Conservation (phyloP, 2,329 filamentous ascomycete genomes). For the Alternaria sp. region DNA sequence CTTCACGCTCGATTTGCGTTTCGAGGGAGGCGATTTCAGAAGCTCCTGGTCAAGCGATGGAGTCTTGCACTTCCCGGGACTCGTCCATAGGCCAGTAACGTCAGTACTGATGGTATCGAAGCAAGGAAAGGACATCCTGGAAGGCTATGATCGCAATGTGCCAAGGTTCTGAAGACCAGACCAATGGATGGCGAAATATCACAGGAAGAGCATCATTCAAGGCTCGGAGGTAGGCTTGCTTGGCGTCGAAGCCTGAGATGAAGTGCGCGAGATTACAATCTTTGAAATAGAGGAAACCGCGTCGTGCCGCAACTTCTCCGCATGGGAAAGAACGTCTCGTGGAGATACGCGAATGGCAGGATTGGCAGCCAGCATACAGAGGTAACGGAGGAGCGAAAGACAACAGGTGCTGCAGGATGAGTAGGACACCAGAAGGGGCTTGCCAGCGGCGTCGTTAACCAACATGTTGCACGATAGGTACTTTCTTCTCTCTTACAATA, state of each 20-base stretch:
- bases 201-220: neutral
- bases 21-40: neutral
- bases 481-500: constrained; percentile 9
- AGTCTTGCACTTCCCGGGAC: constrained; percentile 10
- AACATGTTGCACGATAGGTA: neutral
- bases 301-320: neutral
- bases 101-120: constrained; percentile 17
- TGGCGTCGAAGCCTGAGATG: neutral
- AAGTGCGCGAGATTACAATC: neutral
- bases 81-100: constrained; percentile 12
- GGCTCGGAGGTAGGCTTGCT: neutral
- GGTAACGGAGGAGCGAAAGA: neutral
- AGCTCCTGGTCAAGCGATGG: neutral
- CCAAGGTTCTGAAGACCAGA: neutral
- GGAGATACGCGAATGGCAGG: neutral
- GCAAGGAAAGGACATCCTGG: constrained; percentile 11
- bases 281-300: neutral
- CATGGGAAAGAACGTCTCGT: neutral
- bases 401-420: neutral
- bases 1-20: neutral
- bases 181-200: neutral
- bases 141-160: neutral
- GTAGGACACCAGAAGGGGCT: neutral
- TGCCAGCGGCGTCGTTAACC: neutral
- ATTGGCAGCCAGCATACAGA: neutral